A percentile compares a stretch with the other conserved stretches of the same genome.
phyloP scores from a whole-genome alignment of 179 eudicot species.

The Beta macrorhiza region DNA sequence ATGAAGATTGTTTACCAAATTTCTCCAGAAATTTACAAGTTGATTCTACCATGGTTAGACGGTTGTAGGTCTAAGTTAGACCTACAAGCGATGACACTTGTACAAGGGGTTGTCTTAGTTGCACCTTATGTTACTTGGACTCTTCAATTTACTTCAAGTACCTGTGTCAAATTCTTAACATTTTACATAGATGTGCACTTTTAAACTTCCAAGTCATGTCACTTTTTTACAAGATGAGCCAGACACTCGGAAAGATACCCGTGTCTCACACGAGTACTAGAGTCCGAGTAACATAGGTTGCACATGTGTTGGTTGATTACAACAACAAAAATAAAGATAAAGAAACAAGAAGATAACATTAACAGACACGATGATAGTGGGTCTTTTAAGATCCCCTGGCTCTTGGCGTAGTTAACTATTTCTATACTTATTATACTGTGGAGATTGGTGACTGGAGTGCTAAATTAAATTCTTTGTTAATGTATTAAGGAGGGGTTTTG shows the following conservation, averaged over 20 bases:
- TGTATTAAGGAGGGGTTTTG: neutral
- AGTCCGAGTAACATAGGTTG: too few species aligned
- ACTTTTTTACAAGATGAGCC: too few species aligned
- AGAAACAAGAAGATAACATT: neutral
- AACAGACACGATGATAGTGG: neutral
- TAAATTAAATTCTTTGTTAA: too few species aligned
- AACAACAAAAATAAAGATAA: neutral
- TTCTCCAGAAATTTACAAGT: neutral
- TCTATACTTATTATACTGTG: neutral
- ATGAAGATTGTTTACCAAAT: neutral
- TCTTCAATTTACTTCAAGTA: too few species aligned
- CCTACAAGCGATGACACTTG: neutral
- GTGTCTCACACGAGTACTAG: too few species aligned
- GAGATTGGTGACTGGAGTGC: neutral
- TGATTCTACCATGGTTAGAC: neutral
- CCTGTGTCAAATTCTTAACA: too few species aligned
- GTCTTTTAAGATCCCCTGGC: neutral
- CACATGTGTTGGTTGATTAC: too few species aligned
- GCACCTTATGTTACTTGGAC: too few species aligned
- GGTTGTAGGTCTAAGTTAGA: too few species aligned
- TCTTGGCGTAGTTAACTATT: neutral
- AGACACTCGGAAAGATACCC: too few species aligned
- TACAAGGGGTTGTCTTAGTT: neutral
- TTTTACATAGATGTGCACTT: too few species aligned
- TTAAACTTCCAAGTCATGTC: too few species aligned